These are phyloP conservation scores for Zalaria obscura DNA, from an alignment of 2,329 filamentous ascomycete species.

Conservation along the genomic window DNA sequence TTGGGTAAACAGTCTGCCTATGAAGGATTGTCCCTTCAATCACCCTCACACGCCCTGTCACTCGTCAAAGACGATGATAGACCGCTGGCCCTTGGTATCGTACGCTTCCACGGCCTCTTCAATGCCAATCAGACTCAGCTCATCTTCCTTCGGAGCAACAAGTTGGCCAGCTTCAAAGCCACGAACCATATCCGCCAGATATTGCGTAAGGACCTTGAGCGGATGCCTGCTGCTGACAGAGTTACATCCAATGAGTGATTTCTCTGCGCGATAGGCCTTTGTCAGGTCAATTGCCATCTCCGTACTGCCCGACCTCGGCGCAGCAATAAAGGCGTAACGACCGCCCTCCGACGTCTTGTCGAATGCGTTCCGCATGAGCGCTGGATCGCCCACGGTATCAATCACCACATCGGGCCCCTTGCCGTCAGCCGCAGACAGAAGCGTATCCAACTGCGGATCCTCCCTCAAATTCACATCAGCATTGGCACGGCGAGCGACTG, in stretches of 20 bases:
- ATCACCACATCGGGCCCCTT: constrained; percentile 12
- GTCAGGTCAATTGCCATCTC: constrained; percentile 1
- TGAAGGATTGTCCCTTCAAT: neutral
- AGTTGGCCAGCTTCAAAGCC: neutral
- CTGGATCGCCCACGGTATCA: constrained; percentile 16
- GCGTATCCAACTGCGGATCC: constrained; percentile 5
- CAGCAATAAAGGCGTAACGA: constrained; percentile 14
- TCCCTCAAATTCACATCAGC: constrained; percentile 9
- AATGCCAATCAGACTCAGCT: neutral
- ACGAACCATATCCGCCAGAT: neutral
- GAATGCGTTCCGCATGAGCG: constrained; percentile 12
- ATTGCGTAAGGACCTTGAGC: neutral
- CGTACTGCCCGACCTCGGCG: constrained; percentile 6
- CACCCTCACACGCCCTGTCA: neutral
- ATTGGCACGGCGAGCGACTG: constrained; percentile 10
- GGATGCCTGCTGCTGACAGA: neutral
- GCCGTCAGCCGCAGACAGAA: constrained; percentile 6
- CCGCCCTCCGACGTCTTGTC: constrained; percentile 12
- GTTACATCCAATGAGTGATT: constrained; percentile 1
- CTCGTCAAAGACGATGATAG: neutral
- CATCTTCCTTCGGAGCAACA: neutral
- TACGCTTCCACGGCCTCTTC: neutral
- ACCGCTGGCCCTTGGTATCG: neutral
- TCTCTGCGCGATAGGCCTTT: constrained; percentile 1
- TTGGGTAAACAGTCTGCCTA: neutral